phyloP scores from a whole-genome alignment of 352 stramenopile genomes.

The Phytopythium vexans region DNA sequence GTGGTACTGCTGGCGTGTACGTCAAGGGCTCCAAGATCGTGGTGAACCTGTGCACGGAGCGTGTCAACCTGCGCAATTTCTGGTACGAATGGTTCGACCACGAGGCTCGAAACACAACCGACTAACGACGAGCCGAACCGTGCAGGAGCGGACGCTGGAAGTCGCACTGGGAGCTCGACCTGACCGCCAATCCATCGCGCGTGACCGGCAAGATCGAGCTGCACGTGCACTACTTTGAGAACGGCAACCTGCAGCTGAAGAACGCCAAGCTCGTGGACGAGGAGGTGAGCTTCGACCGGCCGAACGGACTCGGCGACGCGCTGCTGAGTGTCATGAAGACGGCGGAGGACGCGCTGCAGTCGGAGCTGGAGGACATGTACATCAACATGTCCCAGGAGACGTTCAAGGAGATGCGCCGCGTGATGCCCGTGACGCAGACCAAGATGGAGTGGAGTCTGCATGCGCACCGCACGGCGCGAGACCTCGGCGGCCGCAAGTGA shows the following conservation, averaged over 20 bases:
- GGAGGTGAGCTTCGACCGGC: constrained; percentile 35
- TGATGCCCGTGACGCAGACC: constrained; percentile 90
- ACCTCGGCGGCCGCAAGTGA: constrained; percentile 33
- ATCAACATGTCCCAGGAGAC: constrained; percentile 94
- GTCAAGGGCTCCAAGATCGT: constrained; percentile 57
- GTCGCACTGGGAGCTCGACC: constrained; percentile 72
- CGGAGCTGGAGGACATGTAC: constrained; percentile 92
- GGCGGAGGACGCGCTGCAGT: constrained; percentile 84
- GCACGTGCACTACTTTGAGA: constrained; percentile 95
- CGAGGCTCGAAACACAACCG: background rate
- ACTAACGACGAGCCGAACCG: no score
- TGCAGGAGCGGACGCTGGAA: constrained; percentile 72
- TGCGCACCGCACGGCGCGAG: constrained; percentile 75
- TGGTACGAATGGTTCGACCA: constrained; percentile 34
- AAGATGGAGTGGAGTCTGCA: constrained; percentile 90
- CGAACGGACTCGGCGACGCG: constrained; percentile 53
- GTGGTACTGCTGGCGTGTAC: constrained; percentile 78
- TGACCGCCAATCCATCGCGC: constrained; percentile 38
- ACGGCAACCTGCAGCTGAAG: constrained; percentile 93
- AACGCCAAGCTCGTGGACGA: constrained; percentile 71
- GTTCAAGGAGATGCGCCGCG: constrained; percentile 93
- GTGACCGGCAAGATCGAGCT: constrained; percentile 72
- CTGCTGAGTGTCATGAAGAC: constrained; percentile 75
- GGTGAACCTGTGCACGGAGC: constrained; percentile 81
- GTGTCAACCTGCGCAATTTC: constrained; percentile 88